A percentile compares a stretch with the other conserved stretches of the same genome.
These are phyloP conservation scores for Pythium aquatile DNA, from an alignment of 352 stramenopile genomes.

Conservation along the genomic window DNA sequence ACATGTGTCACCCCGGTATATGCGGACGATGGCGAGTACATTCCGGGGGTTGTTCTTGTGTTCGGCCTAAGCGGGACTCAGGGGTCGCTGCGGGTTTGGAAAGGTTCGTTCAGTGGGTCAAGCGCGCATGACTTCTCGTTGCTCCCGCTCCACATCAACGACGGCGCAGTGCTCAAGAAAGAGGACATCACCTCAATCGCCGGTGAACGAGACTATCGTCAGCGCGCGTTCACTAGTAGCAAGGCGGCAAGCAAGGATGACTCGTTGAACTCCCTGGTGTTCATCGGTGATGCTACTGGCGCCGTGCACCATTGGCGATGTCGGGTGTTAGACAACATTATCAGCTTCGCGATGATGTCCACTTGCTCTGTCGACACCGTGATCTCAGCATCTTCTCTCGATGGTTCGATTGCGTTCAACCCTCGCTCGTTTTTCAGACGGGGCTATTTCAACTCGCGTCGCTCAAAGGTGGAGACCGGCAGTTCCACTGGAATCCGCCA, in stretches of 20 bases:
- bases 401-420: slow-evolving; percentile 17
- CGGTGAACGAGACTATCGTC: slow-evolving; percentile 75
- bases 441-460: slow-evolving; percentile 27
- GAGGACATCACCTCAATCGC: slow-evolving; percentile 72
- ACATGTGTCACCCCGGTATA: slow-evolving; percentile 75
- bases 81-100: slow-evolving; percentile 61
- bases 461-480: background rate
- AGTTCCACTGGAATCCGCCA: slow-evolving; percentile 39
- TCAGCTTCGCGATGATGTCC: slow-evolving; percentile 79
- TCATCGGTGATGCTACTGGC: slow-evolving; percentile 57
- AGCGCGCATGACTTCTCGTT: slow-evolving; percentile 46
- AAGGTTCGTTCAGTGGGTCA: slow-evolving; percentile 40
- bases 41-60: slow-evolving; percentile 63
- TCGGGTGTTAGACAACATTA: slow-evolving; percentile 39
- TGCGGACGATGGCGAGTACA: slow-evolving; percentile 72
- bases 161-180: slow-evolving; percentile 44
- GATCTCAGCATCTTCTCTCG: background rate
- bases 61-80: slow-evolving; percentile 54
- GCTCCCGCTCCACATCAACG: slow-evolving; percentile 46
- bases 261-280: slow-evolving; percentile 72
- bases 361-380: slow-evolving; percentile 21
- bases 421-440: slow-evolving; percentile 34
- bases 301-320: slow-evolving; percentile 80
- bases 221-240: slow-evolving; percentile 71
- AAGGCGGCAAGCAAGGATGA: slow-evolving; percentile 6